Evolutionary conservation across 2,329 filamentous ascomycete species (phyloP), one percentile per base, ranked within the genome.

Genomic region (Ramularia collo-cygni): DNA sequence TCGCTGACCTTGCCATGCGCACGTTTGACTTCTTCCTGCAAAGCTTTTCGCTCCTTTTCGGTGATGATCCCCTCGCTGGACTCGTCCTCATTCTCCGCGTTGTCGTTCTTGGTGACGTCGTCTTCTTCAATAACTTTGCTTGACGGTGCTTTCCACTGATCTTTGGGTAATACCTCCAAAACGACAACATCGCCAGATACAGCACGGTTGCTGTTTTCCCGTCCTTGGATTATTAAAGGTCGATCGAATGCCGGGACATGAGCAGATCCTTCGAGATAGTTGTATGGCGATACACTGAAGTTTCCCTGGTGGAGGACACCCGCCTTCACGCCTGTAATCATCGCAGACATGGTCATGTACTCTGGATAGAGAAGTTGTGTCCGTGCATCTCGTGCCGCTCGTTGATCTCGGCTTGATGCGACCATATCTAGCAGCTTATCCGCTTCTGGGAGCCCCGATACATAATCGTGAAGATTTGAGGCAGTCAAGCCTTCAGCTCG

Each of bases 61-160:
- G 87, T 86, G n/a, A 94, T 77, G n/a, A 94, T 72, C 30, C 82
- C 82, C 46, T 73, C 70, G 9, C 62, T 64, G 40, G 82, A 81
- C 44, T 92, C 89, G 40, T 84, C 82, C 45, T 93, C 90, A 4
- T 76, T 76, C 50, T 96, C 92, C 1, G 92, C 83, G 54, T 94
- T 95, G 57, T 98, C 92, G 56, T 98, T 87, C 63, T 85, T 87
- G 38, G 88, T 95, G 28, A 96, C 70, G 1, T 82, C 76, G 53
- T 95, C 90, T 61, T 98, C 92, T 52, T 98, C 92, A 21, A 98
- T 81, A 34, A 98, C 90, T 62, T 94, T 94, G 3, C 86, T 90
- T 2, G 90, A 96, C 1, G 92, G 89, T 32, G 84, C 81, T 65
- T 95, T 96, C 92, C 92, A 98, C 62, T 95, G 90, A 41, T 95